phyloP scores from a whole-genome alignment of 1,139 yeast genomes.

The Diutina ranongensis region DNA sequence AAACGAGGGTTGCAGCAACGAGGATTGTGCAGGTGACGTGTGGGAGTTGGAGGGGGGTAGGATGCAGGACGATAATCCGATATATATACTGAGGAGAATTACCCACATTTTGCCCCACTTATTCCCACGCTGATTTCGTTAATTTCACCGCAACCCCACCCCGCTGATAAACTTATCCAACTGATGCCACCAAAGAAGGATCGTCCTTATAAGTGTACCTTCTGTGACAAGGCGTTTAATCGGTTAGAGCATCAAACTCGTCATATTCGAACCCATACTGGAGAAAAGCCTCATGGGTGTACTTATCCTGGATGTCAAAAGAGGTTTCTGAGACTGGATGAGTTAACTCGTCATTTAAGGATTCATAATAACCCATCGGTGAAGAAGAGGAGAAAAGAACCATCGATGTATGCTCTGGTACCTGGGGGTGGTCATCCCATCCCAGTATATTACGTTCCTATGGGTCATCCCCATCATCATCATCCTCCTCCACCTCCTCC shows the following conservation, averaged over 20 bases:
- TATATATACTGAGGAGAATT: neutral
- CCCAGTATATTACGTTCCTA: slow-evolving; percentile 4
- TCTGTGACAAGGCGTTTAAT: slow-evolving; percentile 87
- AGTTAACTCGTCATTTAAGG: slow-evolving; percentile 77
- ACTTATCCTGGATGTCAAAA: slow-evolving; percentile 80
- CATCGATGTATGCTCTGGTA: neutral
- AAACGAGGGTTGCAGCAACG: too few relatives aligned
- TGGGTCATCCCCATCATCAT: neutral
- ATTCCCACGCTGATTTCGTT: slow-evolving; percentile 1
- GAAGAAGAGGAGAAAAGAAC: slow-evolving; percentile 9
- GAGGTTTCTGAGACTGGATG: slow-evolving; percentile 80
- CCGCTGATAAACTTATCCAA: neutral
- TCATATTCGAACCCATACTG: slow-evolving; percentile 91
- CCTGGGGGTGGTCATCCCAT: neutral
- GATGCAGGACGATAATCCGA: too few relatives aligned
- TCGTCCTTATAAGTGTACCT: slow-evolving; percentile 76
- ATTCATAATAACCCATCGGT: slow-evolving; percentile 66
- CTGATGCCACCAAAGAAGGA: slow-evolving; percentile 4
- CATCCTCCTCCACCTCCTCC: too few relatives aligned
- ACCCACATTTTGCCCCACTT: slow-evolving; percentile 1
- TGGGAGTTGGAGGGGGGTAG: too few relatives aligned
- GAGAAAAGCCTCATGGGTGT: slow-evolving; percentile 89
- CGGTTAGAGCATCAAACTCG: slow-evolving; percentile 90
- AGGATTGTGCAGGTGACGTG: neutral
- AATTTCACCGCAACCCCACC: neutral